Percentiles rank a stretch among this genome's conserved stretches.
Conservation (phyloP, 139 green algal species). For the Chlorella ohadii region DNA sequence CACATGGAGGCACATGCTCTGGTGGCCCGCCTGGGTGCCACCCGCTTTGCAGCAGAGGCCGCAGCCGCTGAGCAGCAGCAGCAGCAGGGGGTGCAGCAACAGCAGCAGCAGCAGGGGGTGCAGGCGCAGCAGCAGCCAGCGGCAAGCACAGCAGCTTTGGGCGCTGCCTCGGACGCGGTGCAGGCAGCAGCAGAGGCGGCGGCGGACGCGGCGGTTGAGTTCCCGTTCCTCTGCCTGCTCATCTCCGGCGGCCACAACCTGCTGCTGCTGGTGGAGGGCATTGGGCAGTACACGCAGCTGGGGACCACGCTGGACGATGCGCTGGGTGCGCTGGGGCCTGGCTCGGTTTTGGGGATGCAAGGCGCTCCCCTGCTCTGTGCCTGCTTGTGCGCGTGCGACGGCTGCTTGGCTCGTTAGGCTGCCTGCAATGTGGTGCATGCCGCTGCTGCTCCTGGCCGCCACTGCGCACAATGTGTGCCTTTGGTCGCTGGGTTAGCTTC, state of each 20-base stretch:
- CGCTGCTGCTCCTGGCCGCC: too few relatives aligned
- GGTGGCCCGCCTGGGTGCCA: conserved; percentile 72
- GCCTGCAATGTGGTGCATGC: too few relatives aligned
- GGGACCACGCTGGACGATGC: conserved; percentile 95
- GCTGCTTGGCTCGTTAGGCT: too few relatives aligned
- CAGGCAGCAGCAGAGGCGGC: not conserved
- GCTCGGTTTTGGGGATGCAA: too few relatives aligned
- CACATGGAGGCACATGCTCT: conserved; percentile 99
- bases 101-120: not conserved
- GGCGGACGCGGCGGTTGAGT: conserved; percentile 52
- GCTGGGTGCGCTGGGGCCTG: conserved; percentile 64
- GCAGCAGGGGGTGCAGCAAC: too few relatives aligned
- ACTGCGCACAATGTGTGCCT: too few relatives aligned
- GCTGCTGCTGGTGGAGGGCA: conserved; percentile 86
- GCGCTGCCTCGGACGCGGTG: not conserved
- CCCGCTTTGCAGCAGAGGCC: conserved; percentile 6
- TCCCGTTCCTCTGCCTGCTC: conserved; percentile 95
- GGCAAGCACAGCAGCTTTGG: not conserved
- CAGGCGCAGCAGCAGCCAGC: conserved; percentile 8
- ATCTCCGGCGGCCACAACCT: conserved; percentile 96
- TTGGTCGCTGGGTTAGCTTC: too few relatives aligned
- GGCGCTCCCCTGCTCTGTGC: too few relatives aligned
- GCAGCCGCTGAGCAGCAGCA: conserved; percentile 11
- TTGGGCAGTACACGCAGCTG: conserved; percentile 92
- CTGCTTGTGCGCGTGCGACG: too few relatives aligned